phyloP scores from a whole-genome alignment of 306 rosid genomes.

The Potentilla sterilis region DNA sequence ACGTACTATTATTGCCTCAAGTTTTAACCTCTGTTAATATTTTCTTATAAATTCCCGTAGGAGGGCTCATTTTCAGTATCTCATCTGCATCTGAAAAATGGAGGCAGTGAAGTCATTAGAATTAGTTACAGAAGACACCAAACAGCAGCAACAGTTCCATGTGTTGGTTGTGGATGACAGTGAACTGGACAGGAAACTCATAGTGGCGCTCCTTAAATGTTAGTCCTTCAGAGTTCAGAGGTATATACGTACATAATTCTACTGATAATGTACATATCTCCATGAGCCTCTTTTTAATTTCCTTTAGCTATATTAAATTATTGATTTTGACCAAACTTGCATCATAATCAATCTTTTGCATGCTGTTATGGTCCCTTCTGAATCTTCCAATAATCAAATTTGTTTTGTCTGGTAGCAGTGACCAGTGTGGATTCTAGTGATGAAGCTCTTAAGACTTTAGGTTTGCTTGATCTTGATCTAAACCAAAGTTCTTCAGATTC shows the following conservation, averaged over 20 bases:
- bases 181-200: too few species aligned
- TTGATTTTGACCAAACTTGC: slow-evolving; percentile 67
- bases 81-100: too few species aligned
- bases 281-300: too few species aligned
- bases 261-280: too few species aligned
- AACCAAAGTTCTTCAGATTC: slow-evolving; percentile 23
- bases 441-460: slow-evolving; percentile 78
- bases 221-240: too few species aligned
- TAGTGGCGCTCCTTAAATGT: too few species aligned
- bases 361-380: background rate
- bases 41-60: too few species aligned
- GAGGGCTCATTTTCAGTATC: too few species aligned
- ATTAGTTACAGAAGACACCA: background rate
- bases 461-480: slow-evolving; percentile 42
- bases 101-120: too few species aligned
- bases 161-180: slow-evolving; percentile 90
- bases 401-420: slow-evolving; percentile 38
- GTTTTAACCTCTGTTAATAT: too few species aligned
- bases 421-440: slow-evolving; percentile 91
- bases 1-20: too few species aligned
- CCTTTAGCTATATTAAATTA: slow-evolving; percentile 53
- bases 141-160: slow-evolving; percentile 61
- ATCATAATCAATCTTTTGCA: background rate
- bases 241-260: too few species aligned
- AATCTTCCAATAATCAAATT: background rate